Base-by-base conservation (phyloP, 1,284 basidiomycete species). In the Apiotrichum mycotoxinovorans region DNA sequence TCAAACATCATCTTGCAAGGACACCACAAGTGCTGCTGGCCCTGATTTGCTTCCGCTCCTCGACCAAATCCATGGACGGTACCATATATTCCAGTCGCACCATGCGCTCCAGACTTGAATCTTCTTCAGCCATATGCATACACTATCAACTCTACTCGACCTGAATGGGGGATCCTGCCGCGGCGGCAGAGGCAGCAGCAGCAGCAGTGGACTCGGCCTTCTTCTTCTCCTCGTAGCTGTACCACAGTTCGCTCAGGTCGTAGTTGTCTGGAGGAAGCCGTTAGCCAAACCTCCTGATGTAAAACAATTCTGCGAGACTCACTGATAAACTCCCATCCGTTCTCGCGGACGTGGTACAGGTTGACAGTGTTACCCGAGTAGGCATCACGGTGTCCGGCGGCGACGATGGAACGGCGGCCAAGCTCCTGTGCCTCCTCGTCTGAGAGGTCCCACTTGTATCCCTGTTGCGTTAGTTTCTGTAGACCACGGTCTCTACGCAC, bases 341-440 rank as follows among this genome's bases (percentile, higher is more conserved):
- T 83, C 76, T 96, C 87, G 73, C 91, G 88, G 68, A 98, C 91
- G 66, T 97, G 94, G 75, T 91, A 98, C 33, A 98, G 82, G 79
- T 98, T 98, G 79, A 90, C 87, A 3, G 91, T 88, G 79, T 97
- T 96, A 61, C 96, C 96, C 4, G 95, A 98, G 82, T 90, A 98
- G 0, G 95, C 96, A 76, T 98, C 96, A 63, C 94, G 87, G 76
- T 98, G 95, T 58, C 92, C 91, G 46, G 96, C 96, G 44, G 95
- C 96, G 66, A 96, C 94, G 74, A 99, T 98, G 66, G 91, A 94
- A 65, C 95, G 81, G 71, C 92, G 81, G 14, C 90, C 96, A 34
- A 98, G 85, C 72, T 99, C 96, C 72, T 92, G 88, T 1, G 96
- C 96, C 65, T 98, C 96, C 62, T 87, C 93, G 63, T 93, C 91